These are phyloP conservation scores for Trichophyton schoenleinii DNA, from an alignment of 2,329 filamentous ascomycete genomes.

Conservation along the genomic window DNA sequence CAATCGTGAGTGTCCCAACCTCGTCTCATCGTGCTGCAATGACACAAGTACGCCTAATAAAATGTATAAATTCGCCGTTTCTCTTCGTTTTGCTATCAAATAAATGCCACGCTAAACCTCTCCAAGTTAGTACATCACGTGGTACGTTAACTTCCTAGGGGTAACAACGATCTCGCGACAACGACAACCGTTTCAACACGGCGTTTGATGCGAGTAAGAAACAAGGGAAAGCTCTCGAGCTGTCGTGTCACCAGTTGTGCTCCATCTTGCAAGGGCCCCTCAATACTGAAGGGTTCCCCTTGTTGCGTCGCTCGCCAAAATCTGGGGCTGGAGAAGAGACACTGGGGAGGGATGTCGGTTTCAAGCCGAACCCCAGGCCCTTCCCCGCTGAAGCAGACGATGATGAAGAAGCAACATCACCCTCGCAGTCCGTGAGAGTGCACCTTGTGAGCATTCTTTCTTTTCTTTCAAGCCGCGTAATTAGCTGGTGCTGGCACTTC, in stretches of 20 bases:
- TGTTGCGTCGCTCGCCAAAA: neutral
- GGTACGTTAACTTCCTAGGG: no score
- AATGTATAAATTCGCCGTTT: no score
- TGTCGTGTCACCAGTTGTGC: neutral
- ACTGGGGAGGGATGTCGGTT: neutral
- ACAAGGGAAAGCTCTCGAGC: neutral
- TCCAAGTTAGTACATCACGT: no score
- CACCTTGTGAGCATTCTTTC: slow-evolving; percentile 3
- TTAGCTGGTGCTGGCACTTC: neutral
- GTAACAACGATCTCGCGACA: neutral
- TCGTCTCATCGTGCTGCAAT: no score
- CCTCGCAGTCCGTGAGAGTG: neutral
- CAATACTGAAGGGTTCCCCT: neutral
- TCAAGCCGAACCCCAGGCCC: neutral
- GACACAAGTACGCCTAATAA: no score
- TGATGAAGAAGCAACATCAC: neutral
- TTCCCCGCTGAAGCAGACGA: neutral
- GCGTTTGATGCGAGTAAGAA: neutral
- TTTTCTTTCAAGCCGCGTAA: neutral
- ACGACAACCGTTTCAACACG: neutral
- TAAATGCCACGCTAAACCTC: no score
- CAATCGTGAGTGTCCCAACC: no score
- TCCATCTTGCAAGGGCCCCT: neutral
- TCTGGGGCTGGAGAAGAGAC: neutral
- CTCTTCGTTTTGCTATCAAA: no score